phyloP scores from a whole-genome alignment of 1,284 basidiomycete genomes.

The Tylopilus orsonianus region DNA sequence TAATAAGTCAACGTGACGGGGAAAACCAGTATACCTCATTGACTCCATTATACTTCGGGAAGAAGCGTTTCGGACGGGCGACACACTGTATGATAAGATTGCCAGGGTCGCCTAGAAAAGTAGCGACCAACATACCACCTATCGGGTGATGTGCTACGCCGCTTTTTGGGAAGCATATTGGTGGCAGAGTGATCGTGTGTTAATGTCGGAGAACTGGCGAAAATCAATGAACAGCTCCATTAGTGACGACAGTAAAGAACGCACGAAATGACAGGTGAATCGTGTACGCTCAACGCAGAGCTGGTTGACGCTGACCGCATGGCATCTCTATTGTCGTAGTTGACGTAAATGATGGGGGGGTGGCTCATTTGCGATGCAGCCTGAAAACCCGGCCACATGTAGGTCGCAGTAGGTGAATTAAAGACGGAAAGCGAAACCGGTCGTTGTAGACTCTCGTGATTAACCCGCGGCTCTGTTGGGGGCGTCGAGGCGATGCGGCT shows the following conservation, averaged over 20 bases:
- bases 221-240: constrained; percentile 19
- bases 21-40: constrained; percentile 26
- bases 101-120: not conserved
- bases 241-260: constrained; percentile 21
- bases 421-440: constrained; percentile 38
- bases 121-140: constrained; percentile 23
- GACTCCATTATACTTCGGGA: constrained; percentile 25
- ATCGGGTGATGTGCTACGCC: constrained; percentile 35
- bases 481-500: constrained; percentile 27
- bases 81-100: constrained; percentile 21
- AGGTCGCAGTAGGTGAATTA: constrained; percentile 41
- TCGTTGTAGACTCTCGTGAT: constrained; percentile 31
- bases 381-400: constrained; percentile 41
- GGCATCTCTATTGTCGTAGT: constrained; percentile 35
- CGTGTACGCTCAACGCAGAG: constrained; percentile 29
- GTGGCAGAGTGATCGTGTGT: constrained; percentile 30
- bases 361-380: constrained; percentile 39
- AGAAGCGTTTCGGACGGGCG: constrained; percentile 15
- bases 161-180: constrained; percentile 34
- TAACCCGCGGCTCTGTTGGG: constrained; percentile 20
- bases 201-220: constrained; percentile 31
- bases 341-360: constrained; percentile 39
- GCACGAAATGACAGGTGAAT: constrained; percentile 33
- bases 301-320: constrained; percentile 35
- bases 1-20: constrained; percentile 8